phyloP scores from a whole-genome alignment of 2,329 filamentous ascomycete genomes.

The Pseudogymnoascus sp. region DNA sequence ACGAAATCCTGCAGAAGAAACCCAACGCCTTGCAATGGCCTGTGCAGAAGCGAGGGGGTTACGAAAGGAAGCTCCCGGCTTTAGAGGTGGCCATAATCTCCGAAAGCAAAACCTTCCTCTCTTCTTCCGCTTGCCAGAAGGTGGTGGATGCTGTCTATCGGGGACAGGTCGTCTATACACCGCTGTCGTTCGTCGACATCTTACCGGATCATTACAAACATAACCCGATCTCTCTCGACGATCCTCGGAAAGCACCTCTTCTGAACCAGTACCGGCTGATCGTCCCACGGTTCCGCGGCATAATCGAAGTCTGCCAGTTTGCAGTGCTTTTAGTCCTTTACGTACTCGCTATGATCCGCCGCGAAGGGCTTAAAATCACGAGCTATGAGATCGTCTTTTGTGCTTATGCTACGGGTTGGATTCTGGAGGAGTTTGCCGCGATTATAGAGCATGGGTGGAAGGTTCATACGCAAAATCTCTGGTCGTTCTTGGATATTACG shows the following conservation, averaged over 20 bases:
- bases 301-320: constrained; percentile 70
- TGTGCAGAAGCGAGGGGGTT: constrained; percentile 37
- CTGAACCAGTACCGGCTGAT: constrained; percentile 81
- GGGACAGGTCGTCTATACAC: constrained; percentile 73
- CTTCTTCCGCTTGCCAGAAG: constrained; percentile 69
- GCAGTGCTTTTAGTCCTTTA: constrained; percentile 61
- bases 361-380: constrained; percentile 50
- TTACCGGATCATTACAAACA: constrained; percentile 81
- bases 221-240: constrained; percentile 72
- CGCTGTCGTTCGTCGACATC: constrained; percentile 72
- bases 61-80: constrained; percentile 52
- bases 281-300: constrained; percentile 68
- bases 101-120: constrained; percentile 70
- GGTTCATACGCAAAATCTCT: constrained; percentile 80
- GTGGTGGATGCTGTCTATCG: constrained; percentile 78
- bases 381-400: constrained; percentile 58
- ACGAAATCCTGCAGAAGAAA: constrained; percentile 53
- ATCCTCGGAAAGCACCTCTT: constrained; percentile 64
- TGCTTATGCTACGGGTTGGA: constrained; percentile 71
- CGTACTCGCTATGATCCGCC: constrained; percentile 61
- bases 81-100: constrained; percentile 77
- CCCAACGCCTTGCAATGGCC: constrained; percentile 35
- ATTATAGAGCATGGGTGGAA: constrained; percentile 70
- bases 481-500: constrained; percentile 77
- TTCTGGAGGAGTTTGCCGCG: constrained; percentile 67